Evolutionary conservation across 192 early-diverging fungal genomes (phyloP), one percentile per base, ranked within the genome.

Genomic region (Kickxella alabastrina): DNA sequence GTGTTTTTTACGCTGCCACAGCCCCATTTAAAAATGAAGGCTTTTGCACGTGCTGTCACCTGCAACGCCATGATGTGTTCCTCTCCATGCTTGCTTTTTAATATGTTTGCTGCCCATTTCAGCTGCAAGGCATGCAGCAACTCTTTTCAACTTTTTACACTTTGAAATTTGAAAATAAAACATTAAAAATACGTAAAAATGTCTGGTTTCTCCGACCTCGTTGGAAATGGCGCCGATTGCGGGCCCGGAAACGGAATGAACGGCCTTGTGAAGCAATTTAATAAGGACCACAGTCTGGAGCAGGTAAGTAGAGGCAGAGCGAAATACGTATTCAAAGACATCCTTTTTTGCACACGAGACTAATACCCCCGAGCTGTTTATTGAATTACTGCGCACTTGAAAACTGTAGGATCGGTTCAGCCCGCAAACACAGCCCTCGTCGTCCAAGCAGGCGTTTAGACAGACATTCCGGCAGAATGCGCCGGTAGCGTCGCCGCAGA

Each of bases 221-320:
- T 83, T 59, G 66, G 76, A 13, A 71, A 70, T 29, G 85, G 81
- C 38, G 84, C 85, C 35, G 87, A 88, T 35, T 89, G 87, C 52
- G 86, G 85, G 6, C 85, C 85, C n/a, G 77, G 76, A 13, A 95
- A 90, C 56, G 80, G 89, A 12, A 81, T 92, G 74, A 65, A 51
- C 28, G 80, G 81, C 3, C 80, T 95, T 49, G 83, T 86, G 77
- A 92, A 95, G 62, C 87, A 86, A 61, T 80, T 92, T 57, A 62
- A 83, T 37, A 77, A 83, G 40, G 90, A 92, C 62, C 76, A 82
- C 29, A 88, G 87, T 6, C 75, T 88, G 6, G 85, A 92, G 57
- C 89, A 89, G 81, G 91, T 83, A 81, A 54, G 65, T 62, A 6
- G 12, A 12, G 31, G 12, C 12, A 32, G 31, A 32, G 31, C 6